phyloP scores from a whole-genome alignment of 1,284 basidiomycete genomes.

The Puccinia coronata region DNA sequence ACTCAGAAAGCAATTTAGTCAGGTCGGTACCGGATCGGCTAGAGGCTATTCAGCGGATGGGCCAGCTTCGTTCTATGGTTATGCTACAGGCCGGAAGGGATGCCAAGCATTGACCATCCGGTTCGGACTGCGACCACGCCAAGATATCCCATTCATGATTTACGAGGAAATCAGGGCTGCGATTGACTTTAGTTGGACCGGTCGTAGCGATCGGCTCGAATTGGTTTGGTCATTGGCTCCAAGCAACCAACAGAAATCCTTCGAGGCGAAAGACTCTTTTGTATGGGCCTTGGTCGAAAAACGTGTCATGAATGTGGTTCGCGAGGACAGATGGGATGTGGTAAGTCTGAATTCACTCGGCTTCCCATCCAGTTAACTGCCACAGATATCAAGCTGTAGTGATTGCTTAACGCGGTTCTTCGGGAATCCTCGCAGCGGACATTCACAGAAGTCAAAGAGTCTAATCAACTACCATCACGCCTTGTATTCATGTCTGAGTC shows the following conservation, averaged over 20 bases:
- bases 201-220: slow-evolving; percentile 64
- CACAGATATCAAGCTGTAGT: slow-evolving; percentile 29
- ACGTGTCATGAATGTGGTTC: slow-evolving; percentile 70
- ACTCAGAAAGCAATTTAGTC: slow-evolving; percentile 31
- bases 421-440: slow-evolving; percentile 75
- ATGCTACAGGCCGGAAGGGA: slow-evolving; percentile 78
- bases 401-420: slow-evolving; percentile 52
- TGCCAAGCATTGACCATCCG: slow-evolving; percentile 75
- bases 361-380: background rate
- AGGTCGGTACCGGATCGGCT: slow-evolving; percentile 20
- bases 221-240: slow-evolving; percentile 71
- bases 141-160: slow-evolving; percentile 71
- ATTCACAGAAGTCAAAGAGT: slow-evolving; percentile 62
- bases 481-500: slow-evolving; percentile 77
- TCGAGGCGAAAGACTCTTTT: slow-evolving; percentile 64
- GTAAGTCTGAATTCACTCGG: slow-evolving; percentile 62
- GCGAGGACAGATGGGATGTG: slow-evolving; percentile 77
- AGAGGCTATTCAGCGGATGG: slow-evolving; percentile 65
- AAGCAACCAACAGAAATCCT: slow-evolving; percentile 56
- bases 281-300: slow-evolving; percentile 82
- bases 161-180: slow-evolving; percentile 68
- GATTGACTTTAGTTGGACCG: slow-evolving; percentile 72
- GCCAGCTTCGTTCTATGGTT: slow-evolving; percentile 74
- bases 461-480: slow-evolving; percentile 60
- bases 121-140: slow-evolving; percentile 74